Evolutionary conservation across 441 rosid species (phyloP), one percentile per base, ranked within the genome.

Genomic region (Codiaeum variegatum): DNA sequence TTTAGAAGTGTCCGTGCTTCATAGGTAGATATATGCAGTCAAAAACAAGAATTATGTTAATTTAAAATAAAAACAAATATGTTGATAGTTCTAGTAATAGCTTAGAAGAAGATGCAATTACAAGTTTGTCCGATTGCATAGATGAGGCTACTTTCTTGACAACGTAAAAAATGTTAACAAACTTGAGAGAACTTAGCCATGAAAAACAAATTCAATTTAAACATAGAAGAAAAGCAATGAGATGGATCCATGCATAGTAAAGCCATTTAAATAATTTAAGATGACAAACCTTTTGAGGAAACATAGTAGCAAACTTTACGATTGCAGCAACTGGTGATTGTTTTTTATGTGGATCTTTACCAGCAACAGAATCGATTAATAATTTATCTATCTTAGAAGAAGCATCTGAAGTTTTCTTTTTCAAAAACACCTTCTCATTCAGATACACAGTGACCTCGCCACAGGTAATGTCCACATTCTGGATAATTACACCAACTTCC

Each of bases 201-300:
- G 11, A 23, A 15, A 58, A 73, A 36, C 5, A 32, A 6, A 15
- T 66, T 18, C 18, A 21, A 46, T 59, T 36, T 36, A 31, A 52
- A 32, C 36, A n/a, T 2, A 23, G 31, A 49, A 28, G 24, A 21
- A 19, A 26, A 61, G 26, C 65, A 31, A 49, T 40, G 46, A 61
- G 63, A 51, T 46, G 9, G 19, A 62, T 31, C 16, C 46, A 62
- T n/a, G 38, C 42, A 40, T 47, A 49, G 10, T 24, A 24, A 62
- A 78, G 42, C 66, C 38, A 9, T 28, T 26, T 24, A 21, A 28
- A 51, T n/a, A 16, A 38, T 47, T 23, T 28, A 73, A 52, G 74
- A 71, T 66, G 72, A 77, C 94, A 73, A 59, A 90, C 99, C 98
- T 88, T 91, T 77, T 92, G 97, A 42, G 99, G 99, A 81, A 96